Conservation (phyloP, 306 rosid genomes). For the Fragaria nilgerrensis region DNA sequence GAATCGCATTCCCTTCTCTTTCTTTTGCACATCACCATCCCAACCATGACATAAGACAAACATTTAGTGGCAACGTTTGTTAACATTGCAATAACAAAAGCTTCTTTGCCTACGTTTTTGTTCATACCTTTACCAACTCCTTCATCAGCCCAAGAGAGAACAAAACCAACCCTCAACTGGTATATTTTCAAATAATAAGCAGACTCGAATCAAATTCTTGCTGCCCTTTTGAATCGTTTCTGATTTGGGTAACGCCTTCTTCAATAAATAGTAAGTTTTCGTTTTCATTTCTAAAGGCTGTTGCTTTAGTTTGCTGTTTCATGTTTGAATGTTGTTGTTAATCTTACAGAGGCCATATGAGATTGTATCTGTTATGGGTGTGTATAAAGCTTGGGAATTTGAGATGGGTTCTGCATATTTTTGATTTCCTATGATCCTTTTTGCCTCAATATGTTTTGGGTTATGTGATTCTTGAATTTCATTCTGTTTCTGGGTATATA, state of each 20-base stretch:
- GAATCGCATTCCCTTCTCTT: conserved; percentile 8
- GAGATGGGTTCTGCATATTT: conserved; percentile 3
- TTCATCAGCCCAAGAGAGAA: conserved; percentile 32
- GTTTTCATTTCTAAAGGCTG: conserved; percentile 5
- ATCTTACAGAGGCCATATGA: not conserved
- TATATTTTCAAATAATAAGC: conserved; percentile 14
- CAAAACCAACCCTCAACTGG: conserved; percentile 33
- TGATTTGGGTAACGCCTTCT: conserved; percentile 22
- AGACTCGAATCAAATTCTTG: conserved; percentile 25
- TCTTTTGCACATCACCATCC: conserved; percentile 26
- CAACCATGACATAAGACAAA: conserved; percentile 32
- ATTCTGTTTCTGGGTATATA: conserved; percentile 7
- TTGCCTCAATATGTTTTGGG: conserved; percentile 1
- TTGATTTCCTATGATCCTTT: not conserved
- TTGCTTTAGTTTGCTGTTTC: conserved; percentile 7
- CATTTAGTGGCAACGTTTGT: conserved; percentile 27
- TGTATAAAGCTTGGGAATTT: not conserved
- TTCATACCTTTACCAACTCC: conserved; percentile 19
- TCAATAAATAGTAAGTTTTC: conserved; percentile 24
- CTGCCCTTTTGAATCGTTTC: conserved; percentile 21
- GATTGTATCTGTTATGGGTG: not conserved
- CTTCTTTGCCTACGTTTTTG: conserved; percentile 17
- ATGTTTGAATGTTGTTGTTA: not conserved
- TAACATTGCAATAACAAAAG: conserved; percentile 4
- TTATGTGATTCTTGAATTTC: conserved; percentile 5